Conservation (phyloP, 2,329 filamentous ascomycete species). For the Trichophyton benhamiae region DNA sequence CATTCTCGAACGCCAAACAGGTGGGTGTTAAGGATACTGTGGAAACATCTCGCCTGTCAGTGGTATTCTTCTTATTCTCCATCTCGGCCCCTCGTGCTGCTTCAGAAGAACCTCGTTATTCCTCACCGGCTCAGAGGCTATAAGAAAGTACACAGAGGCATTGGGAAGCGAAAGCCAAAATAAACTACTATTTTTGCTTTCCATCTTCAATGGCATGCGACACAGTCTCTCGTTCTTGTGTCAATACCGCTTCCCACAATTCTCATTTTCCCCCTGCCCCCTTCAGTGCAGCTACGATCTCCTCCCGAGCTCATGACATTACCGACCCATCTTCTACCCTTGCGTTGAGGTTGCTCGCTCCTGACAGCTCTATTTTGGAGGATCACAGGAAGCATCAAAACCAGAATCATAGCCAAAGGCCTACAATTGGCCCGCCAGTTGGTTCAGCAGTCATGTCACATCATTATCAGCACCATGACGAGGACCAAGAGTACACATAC, state of each 20-base stretch:
- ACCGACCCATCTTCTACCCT: background rate
- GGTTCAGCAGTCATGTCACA: slow-evolving; percentile 18
- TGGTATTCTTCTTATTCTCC: slow-evolving; percentile 1
- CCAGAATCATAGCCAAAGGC: background rate
- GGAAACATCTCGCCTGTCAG: slow-evolving; percentile 1
- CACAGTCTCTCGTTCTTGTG: background rate
- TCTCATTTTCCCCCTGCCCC: background rate
- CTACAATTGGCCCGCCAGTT: background rate
- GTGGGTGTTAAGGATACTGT: background rate
- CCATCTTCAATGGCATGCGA: slow-evolving; percentile 4
- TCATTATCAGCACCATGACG: slow-evolving; percentile 17
- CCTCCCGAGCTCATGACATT: background rate
- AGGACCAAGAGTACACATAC: slow-evolving; percentile 18
- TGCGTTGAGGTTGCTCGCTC: background rate
- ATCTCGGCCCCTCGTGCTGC: background rate
- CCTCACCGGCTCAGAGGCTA: background rate
- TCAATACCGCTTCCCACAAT: background rate
- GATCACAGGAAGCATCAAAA: slow-evolving; percentile 2
- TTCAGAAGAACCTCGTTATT: background rate
- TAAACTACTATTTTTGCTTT: background rate
- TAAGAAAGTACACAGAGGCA: background rate
- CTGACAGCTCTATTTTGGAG: slow-evolving; percentile 1
- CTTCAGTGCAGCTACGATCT: background rate
- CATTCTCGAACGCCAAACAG: background rate
- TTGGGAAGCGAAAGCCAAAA: background rate